Evolutionary conservation across 106 monocot species (phyloP), one percentile per base, ranked within the genome.

Genomic region (Dioscorea dumetorum): DNA sequence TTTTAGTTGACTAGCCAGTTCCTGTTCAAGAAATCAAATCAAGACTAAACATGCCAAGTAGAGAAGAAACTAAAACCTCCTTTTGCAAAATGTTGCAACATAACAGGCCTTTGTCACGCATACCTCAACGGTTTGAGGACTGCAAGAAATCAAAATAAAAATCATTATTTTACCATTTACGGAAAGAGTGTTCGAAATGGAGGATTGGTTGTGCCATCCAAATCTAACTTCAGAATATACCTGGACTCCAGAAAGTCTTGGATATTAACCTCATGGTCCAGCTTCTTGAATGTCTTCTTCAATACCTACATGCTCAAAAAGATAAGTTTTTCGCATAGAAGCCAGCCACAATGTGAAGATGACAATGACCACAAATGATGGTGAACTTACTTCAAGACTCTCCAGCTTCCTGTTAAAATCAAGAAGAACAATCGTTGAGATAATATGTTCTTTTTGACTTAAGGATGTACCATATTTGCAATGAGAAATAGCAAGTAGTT

Each of bases 221-320:
- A 65, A 35, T 41, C 59, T 24, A 68, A 24, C 13, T 34, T n/a
- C 60, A 77, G 71, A 12, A 59, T 49, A 33, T 70, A 88, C 95
- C 88, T 86, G 58, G 79, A 84, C 48, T 80, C 85, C 21, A 88
- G 57, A 64, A 91, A 88, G 17, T 95, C 91, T 19, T 88, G 65
- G 41, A 95, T 88, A 66, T 85, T 80, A 15, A 95, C 88, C 64
- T 88, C 88, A 69, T 95, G 95, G 57, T 95, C 95, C 69, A 88
- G 70, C 57, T 91, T 91, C 70, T 88, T 95, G 78, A 95, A 95
- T 60, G 95, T 91, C 62, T 91, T 95, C 76, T 86, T 91, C 58
- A 95, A 67, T 22, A 85, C 91, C 95, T 95, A 72, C 31, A 66
- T 61, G 58, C 8, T 49, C 41, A 33, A 57, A 49, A 50, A 50